Base-by-base conservation (phyloP, 2,329 filamentous ascomycete species). In the Botryotinia convoluta region DNA sequence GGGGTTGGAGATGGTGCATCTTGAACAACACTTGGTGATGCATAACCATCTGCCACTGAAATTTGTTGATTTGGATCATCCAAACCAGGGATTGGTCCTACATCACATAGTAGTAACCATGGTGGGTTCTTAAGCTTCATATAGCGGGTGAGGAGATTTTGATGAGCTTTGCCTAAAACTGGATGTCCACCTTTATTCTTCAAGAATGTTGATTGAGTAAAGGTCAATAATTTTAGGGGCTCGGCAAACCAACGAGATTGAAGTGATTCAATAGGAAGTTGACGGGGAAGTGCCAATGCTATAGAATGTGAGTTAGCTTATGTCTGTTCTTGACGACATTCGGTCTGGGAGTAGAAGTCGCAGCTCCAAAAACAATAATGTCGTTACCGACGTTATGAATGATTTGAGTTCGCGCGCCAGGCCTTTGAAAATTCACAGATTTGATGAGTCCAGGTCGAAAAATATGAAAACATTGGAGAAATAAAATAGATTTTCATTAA, bases 201-300 rank as follows among this genome's bases (percentile, higher is more conserved):
- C 76, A 89, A 86, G 79, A 92, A 92, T 16, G 85, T 83, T 4
- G 84, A 82, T 0, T 85, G 83, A 3, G 83, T 82, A 45, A 92
- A 84, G 0, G 87, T 87, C 20, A 93, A 80, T 76, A 90, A 87
- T 75, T 91, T 88, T 61, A 93, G 80, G 45, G 91, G 90, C 78
- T 93, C 91, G 0, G 89, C 86, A 78, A 92, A 92, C 91, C 91
- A 93, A 69, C 90, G 85, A 64, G 87, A 87, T 78, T 91, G 89
- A 39, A 92, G 82, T 54, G 87, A 85, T 76, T 84, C 86, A 72
- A 89, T 85, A 0, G 90, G 90, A 74, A 92, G 84, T 20, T 86
- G 83, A 37, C 84, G 85, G 20, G 90, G 89, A 22, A 92, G 82
- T 76, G 86, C 84, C 45, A 92, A 80, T 69, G 76, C 81, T 81